A percentile compares a stretch with the other conserved stretches of the same genome.
Conservation (phyloP, 2,329 filamentous ascomycete species). For the Trichoderma endophyticum region DNA sequence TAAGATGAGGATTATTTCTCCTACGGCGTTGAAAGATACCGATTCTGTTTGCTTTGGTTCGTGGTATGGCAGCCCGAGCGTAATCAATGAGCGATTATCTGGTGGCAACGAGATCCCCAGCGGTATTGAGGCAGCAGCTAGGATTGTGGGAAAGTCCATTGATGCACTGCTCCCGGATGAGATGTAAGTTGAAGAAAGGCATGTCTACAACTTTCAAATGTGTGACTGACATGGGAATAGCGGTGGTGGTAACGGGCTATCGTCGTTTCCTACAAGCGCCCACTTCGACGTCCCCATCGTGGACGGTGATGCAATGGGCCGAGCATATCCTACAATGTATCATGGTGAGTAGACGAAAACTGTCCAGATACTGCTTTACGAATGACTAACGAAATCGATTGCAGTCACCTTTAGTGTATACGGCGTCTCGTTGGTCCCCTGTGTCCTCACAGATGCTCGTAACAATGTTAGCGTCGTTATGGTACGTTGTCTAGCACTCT, state of each 20-base stretch:
- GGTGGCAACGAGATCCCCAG: conserved; percentile 37
- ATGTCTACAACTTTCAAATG: neutral
- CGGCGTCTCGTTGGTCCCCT: conserved; percentile 36
- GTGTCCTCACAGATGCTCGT: conserved; percentile 36
- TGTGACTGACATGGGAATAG: conserved; percentile 23
- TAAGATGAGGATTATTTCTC: conserved; percentile 41
- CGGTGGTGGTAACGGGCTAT: conserved; percentile 40
- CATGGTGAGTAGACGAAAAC: conserved; percentile 26
- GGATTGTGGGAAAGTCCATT: conserved; percentile 32
- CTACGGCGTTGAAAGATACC: conserved; percentile 35
- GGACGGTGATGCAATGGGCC: conserved; percentile 38
- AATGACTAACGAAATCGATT: neutral
- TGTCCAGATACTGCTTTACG: no score
- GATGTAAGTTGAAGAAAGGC: conserved; percentile 31
- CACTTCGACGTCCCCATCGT: conserved; percentile 38
- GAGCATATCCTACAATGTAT: conserved; percentile 39
- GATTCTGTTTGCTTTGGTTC: conserved; percentile 42
- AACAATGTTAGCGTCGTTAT: conserved; percentile 36
- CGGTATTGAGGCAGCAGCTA: conserved; percentile 37
- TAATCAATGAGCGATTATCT: conserved; percentile 38
- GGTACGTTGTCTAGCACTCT: conserved; percentile 21
- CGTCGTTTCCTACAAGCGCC: conserved; percentile 32
- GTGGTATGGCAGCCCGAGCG: conserved; percentile 44
- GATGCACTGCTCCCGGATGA: conserved; percentile 37
- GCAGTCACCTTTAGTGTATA: conserved; percentile 39